Base-by-base conservation (phyloP, 2,329 filamentous ascomycete genomes). In the Pseudomassariella vexata region DNA sequence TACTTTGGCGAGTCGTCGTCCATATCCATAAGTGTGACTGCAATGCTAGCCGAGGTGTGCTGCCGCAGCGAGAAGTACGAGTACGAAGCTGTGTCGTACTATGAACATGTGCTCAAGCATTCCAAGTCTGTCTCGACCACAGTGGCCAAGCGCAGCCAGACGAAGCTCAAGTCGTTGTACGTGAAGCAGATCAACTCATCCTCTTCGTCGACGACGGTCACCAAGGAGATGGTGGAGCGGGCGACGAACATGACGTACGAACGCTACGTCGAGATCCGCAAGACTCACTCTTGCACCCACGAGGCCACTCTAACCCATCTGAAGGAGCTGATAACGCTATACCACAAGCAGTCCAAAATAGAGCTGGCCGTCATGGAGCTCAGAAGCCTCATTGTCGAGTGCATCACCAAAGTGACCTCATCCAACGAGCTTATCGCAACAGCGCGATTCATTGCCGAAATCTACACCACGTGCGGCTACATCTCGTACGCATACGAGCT, bases 221-320 rank as follows among this genome's bases (percentile, higher is more conserved):
- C 57, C 4, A 33, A 46, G 3, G 31, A 40, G 3, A 54, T 59
- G 29, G 32, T 56, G 5, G 45, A 56, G 5, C 48, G 46, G 14
- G 53, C 49, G 5, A 44, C 55, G 18, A 47, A 37, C n/a, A 40
- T 59, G 9, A 41, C 56, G 12, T 47, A 36, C 14, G 49, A 53
- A 31, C 56, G 56, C 5, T 44, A 56, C 19, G 42, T 39, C 1
- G 42, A 44, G 5, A 36, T 53, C 2, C 57, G 54, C 7, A 39
- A 55, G 30, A 49, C 40, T 7, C 46, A 60, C 21, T 56, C 56
- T 6, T 63, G 57, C 53, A 56, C 56, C 5, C 57, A 62, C 21
- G 55, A 60, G 37, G 55, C 57, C 38, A 55, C 56, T 4, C 45
- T 65, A 5, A 45, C 48, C 5, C 48, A 57, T 35, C 44, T 63